Percentiles rank a stretch among this genome's conserved stretches.
Evolutionary conservation across 108 stramenopile species (phyloP).

Genomic region (Stephanodiscus triporus): DNA sequence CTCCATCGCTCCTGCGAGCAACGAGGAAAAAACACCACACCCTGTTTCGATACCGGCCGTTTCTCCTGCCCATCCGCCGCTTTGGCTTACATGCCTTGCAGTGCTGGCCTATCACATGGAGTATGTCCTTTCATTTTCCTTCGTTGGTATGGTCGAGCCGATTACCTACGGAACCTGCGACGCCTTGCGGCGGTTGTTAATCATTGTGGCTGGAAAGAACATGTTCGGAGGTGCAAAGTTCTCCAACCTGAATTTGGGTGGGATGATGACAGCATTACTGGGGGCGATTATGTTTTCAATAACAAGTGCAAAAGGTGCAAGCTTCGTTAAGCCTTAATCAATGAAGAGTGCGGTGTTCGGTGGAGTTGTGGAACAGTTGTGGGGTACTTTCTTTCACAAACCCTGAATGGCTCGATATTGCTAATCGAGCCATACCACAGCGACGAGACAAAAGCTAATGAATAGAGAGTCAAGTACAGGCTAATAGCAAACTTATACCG

Average conservation of each 20-base stretch:
- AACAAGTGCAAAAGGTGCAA: conserved; percentile 35
- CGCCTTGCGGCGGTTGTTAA: conserved; percentile 68
- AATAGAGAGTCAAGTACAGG: no score
- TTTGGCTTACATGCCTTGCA: conserved; percentile 60
- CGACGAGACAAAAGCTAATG: no score
- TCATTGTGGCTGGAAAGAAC: conserved; percentile 62
- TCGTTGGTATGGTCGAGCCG: conserved; percentile 72
- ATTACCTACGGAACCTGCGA: conserved; percentile 81
- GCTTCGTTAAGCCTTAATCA: neutral
- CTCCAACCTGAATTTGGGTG: conserved; percentile 58
- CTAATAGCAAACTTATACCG: no score
- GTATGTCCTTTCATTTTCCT: conserved; percentile 73
- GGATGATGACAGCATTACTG: conserved; percentile 62
- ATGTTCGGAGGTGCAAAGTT: conserved; percentile 73
- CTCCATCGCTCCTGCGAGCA: neutral
- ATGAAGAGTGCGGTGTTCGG: neutral
- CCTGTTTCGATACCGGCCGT: conserved; percentile 7
- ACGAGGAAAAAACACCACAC: conserved; percentile 10
- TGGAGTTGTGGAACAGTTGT: neutral
- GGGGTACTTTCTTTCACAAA: conserved; percentile 4
- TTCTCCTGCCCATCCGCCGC: conserved; percentile 46
- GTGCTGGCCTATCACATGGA: conserved; percentile 74
- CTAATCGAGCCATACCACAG: neutral
- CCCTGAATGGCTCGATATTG: no score
- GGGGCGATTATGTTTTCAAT: conserved; percentile 72